Conservation (phyloP, 441 rosid genomes). For the Arabidopsis lyrata region DNA sequence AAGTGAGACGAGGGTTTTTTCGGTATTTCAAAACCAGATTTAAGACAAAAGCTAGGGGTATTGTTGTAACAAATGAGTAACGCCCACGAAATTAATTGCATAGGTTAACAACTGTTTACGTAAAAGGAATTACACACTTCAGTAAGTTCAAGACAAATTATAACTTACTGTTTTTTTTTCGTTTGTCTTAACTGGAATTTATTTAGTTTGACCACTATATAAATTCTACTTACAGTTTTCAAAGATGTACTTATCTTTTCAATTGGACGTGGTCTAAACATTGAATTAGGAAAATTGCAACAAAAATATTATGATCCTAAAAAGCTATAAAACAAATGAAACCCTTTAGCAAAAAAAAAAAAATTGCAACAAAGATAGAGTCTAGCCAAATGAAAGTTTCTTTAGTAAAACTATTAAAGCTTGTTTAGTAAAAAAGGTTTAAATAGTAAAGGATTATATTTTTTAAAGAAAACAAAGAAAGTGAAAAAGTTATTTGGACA, state of each 20-base stretch:
- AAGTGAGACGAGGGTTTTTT: constrained; percentile 10
- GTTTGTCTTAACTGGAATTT: constrained; percentile 6
- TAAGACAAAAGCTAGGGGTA: constrained; percentile 21
- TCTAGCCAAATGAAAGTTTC: background rate
- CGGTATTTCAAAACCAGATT: constrained; percentile 14
- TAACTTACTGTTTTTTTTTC: background rate
- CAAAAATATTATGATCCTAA: background rate
- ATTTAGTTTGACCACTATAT: constrained; percentile 32
- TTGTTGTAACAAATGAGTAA: constrained; percentile 33
- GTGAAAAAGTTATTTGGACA: background rate
- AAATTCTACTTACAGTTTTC: background rate
- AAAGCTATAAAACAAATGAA: too few relatives aligned
- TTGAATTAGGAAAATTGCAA: background rate
- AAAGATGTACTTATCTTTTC: background rate
- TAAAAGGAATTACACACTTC: background rate
- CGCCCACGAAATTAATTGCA: constrained; percentile 26
- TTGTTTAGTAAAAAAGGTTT: background rate
- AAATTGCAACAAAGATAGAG: too few relatives aligned
- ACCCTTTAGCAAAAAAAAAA: too few relatives aligned
- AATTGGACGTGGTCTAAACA: too few relatives aligned
- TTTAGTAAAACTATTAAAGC: background rate
- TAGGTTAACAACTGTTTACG: constrained; percentile 1
- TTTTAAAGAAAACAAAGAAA: background rate
- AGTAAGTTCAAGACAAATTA: background rate
- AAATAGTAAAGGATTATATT: background rate